Evolutionary conservation across 2,329 filamentous ascomycete species (phyloP), one percentile per base, ranked within the genome.

Genomic region (Aspergillus quadrilineatus): DNA sequence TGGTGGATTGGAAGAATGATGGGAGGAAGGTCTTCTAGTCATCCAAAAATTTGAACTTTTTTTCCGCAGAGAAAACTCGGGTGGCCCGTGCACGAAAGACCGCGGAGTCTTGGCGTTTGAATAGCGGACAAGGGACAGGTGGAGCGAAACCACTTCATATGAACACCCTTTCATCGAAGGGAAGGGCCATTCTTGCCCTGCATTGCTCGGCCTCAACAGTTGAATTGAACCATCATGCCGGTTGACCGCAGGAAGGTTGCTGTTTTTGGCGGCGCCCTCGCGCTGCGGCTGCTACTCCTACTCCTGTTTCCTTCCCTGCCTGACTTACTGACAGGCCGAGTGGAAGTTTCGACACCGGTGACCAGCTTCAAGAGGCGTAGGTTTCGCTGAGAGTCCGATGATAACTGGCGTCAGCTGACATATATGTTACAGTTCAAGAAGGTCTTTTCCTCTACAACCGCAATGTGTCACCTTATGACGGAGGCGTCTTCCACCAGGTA

Each of bases 281-380:
- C 87, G 60, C 80, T 97, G 65, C 87, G 94, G 65, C 81, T 97
- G 58, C 77, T 90, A 55, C 83, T 97, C 52, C 92, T 92, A 72
- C 80, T 87, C 57, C 80, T 86, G 56, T 96, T 97, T 71, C 92
- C 94, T 60, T 85, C 84, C 37, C 81, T 99, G 41, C 90, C 93
- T 51, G 87, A 92, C 72, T 82, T 96, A 60, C 82, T 99, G 60
- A 94, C 91, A 17, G 89, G 89, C 62, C 89, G 94, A 70, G 94
- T 97, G 67, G 94, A 99, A 80, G 89, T 99, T 68, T 97, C 94
- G 44, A 99, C 94, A 22, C 93, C 94, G 39, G 89, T 97, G 46
- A 97, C 91, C 66, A 96, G 93, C 83, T 99, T 97, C 84, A 97
- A 97, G 80, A 85, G 94, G 85, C 80, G 92, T 96, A 82, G 75